These are phyloP conservation scores for Dendrobium huoshanense DNA, from an alignment of 106 monocot species.

Conservation along the genomic window DNA sequence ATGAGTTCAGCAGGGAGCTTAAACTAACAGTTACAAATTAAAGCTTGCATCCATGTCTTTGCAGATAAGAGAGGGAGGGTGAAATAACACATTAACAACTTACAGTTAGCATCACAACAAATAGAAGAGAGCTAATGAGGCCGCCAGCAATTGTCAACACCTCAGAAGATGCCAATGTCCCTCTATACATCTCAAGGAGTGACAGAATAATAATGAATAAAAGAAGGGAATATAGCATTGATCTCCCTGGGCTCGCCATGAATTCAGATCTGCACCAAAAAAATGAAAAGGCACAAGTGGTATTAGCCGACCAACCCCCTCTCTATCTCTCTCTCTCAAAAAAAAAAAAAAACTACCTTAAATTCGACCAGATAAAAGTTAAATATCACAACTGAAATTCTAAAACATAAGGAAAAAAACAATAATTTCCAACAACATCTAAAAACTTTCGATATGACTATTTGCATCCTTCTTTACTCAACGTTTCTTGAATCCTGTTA, in stretches of 20 bases:
- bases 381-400: background rate
- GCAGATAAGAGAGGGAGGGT: background rate
- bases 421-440: background rate
- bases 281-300: background rate
- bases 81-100: slow-evolving; percentile 24
- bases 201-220: slow-evolving; percentile 72
- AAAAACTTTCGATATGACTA: background rate
- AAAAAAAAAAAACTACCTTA: background rate
- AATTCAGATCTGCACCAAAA: slow-evolving; percentile 8
- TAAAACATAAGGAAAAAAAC: background rate
- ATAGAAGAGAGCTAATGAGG: slow-evolving; percentile 77
- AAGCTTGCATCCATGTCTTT: background rate
- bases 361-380: background rate
- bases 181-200: slow-evolving; percentile 79
- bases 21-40: background rate
- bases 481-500: too few species aligned
- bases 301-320: background rate
- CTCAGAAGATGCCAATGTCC: slow-evolving; percentile 80
- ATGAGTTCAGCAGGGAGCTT: background rate
- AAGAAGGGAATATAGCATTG: slow-evolving; percentile 78
- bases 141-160: slow-evolving; percentile 78
- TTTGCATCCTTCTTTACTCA: background rate
- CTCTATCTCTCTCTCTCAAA: background rate
- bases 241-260: slow-evolving; percentile 66
- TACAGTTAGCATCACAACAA: slow-evolving; percentile 64